phyloP scores from a whole-genome alignment of 495 filamentous ascomycete species.

The Penicillium maclennaniae region DNA sequence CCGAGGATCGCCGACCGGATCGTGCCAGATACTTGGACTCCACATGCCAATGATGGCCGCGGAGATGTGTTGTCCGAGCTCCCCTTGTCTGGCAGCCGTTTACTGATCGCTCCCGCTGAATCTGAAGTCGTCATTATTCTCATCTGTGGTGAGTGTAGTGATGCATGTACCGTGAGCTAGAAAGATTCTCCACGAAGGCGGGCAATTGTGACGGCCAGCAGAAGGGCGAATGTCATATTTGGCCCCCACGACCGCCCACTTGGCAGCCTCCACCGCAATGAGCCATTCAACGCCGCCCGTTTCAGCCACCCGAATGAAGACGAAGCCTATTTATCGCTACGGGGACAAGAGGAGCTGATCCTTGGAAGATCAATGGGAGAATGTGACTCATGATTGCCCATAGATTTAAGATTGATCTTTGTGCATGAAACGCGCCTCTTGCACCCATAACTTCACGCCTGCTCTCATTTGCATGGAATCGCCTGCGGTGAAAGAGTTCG shows the following conservation, averaged over 20 bases:
- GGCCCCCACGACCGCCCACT: background rate
- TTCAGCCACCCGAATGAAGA: background rate
- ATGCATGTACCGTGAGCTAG: background rate
- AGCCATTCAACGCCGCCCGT: background rate
- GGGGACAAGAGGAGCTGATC: background rate
- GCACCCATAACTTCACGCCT: conserved; percentile 26
- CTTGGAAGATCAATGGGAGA: background rate
- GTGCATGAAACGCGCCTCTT: background rate
- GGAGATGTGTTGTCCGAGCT: background rate
- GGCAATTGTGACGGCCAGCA: background rate
- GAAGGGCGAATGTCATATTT: background rate
- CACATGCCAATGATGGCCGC: background rate
- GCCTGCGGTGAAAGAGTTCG: too few relatives aligned
- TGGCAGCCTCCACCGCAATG: background rate
- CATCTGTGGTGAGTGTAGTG: background rate
- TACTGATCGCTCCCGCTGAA: background rate
- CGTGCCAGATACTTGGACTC: background rate
- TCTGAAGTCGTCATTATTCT: background rate
- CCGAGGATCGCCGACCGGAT: background rate
- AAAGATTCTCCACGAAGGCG: too few relatives aligned
- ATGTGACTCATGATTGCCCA: background rate
- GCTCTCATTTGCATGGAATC: too few relatives aligned
- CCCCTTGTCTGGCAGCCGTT: background rate
- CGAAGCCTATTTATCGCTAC: background rate
- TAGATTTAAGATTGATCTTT: background rate